Evolutionary conservation across 768 basidiomycete genomes (phyloP).

Genomic region (Grammothele lineata): DNA sequence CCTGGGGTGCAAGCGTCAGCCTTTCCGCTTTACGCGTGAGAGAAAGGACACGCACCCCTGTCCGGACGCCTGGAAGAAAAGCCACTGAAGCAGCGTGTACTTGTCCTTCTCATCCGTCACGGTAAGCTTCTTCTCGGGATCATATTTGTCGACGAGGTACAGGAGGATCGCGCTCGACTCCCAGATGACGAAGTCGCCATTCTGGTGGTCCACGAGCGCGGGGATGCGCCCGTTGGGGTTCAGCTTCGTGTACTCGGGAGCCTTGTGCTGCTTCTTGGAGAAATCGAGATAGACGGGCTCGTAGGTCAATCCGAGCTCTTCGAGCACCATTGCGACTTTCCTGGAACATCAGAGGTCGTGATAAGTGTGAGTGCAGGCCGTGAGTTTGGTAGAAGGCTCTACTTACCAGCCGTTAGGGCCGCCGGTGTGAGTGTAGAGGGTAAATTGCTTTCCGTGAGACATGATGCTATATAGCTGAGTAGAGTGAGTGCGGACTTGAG

Average conservation of each 20-base stretch:
- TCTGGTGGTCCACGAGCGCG: constrained; percentile 25
- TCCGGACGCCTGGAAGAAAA: constrained; percentile 30
- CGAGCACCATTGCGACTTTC: constrained; percentile 24
- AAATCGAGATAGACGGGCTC: constrained; percentile 25
- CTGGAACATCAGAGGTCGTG: neutral
- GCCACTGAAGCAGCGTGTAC: constrained; percentile 30
- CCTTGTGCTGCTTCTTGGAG: constrained; percentile 41
- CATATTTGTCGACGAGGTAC: constrained; percentile 37
- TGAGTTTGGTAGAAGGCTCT: neutral
- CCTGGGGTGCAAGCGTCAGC: neutral
- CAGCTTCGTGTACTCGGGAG: constrained; percentile 20
- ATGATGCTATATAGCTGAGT: neutral
- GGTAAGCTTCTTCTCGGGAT: constrained; percentile 30
- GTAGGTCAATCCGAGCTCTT: constrained; percentile 25
- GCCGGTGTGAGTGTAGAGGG: constrained; percentile 20
- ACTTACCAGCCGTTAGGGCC: constrained; percentile 21
- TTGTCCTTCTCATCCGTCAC: constrained; percentile 3
- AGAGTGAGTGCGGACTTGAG: too few relatives aligned
- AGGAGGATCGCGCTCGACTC: constrained; percentile 35
- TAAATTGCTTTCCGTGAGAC: constrained; percentile 24
- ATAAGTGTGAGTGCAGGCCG: neutral
- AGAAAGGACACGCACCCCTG: constrained; percentile 11
- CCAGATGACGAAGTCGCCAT: constrained; percentile 25
- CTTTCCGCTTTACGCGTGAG: neutral
- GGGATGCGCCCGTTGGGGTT: constrained; percentile 31